phyloP scores from a whole-genome alignment of 1,284 basidiomycete genomes.

The Trametes versicolor region DNA sequence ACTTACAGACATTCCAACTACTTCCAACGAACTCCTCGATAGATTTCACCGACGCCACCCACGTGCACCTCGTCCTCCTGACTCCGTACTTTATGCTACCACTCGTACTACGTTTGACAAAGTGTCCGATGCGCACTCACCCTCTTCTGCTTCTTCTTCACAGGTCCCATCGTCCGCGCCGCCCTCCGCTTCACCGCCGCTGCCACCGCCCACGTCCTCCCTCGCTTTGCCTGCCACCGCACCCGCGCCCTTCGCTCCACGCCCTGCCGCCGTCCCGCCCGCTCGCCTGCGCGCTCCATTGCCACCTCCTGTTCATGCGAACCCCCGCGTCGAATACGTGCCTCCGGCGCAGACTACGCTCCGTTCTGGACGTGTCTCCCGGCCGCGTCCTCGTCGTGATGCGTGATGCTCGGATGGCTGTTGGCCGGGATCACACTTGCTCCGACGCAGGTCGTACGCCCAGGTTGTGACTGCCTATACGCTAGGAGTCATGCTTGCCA shows the following conservation, averaged over 20 bases:
- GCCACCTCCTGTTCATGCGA: conserved; percentile 1
- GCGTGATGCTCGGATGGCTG: conserved; percentile 2
- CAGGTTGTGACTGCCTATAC: no score
- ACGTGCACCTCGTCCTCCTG: conserved; percentile 39
- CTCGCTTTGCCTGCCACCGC: neutral
- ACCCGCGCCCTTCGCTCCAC: neutral
- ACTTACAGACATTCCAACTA: conserved; percentile 45
- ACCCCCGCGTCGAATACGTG: conserved; percentile 19
- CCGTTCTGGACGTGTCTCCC: conserved; percentile 23
- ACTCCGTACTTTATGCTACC: conserved; percentile 3
- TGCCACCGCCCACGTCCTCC: neutral
- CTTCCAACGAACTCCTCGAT: conserved; percentile 44
- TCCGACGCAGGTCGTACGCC: no score
- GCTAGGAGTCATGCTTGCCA: no score
- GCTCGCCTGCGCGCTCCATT: conserved; percentile 17
- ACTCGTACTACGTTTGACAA: neutral
- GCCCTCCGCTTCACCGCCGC: neutral
- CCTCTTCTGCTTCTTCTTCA: conserved; percentile 1
- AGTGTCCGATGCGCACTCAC: conserved; percentile 3
- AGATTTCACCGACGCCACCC: conserved; percentile 46
- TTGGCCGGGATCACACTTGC: no score
- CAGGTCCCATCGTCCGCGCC: conserved; percentile 2
- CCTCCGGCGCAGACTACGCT: conserved; percentile 27
- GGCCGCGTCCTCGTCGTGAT: conserved; percentile 16
- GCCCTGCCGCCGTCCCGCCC: conserved; percentile 10